Percentiles rank a stretch among this genome's conserved stretches.
Evolutionary conservation across 805 yeast genomes (phyloP).

Genomic region (Monosporozyma solicola): DNA sequence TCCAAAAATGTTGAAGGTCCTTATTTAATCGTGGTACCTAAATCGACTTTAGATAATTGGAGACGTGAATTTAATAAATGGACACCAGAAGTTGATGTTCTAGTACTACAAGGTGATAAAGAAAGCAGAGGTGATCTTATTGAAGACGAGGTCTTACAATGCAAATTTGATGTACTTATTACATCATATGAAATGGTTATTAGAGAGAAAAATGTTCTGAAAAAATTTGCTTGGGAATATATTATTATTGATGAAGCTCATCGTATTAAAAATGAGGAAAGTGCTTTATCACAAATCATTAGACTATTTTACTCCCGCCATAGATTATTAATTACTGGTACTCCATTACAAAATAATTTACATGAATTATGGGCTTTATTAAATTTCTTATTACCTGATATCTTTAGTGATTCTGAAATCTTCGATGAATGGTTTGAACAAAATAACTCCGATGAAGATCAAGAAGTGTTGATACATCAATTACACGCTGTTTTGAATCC

Average conservation of each 20-base stretch:
- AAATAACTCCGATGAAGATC: constrained; percentile 42
- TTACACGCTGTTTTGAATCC: constrained; percentile 84
- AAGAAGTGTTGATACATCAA: constrained; percentile 80
- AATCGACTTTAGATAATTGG: constrained; percentile 95
- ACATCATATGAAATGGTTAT: constrained; percentile 92
- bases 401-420: constrained; percentile 81
- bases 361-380: constrained; percentile 95
- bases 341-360: constrained; percentile 88
- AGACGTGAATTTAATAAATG: constrained; percentile 86
- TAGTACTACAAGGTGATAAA: constrained; percentile 84
- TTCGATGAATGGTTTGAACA: constrained; percentile 84
- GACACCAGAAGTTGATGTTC: constrained; percentile 89
- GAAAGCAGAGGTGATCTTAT: constrained; percentile 63
- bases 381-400: constrained; percentile 87
- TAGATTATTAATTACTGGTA: constrained; percentile 84
- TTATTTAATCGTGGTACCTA: constrained; percentile 84
- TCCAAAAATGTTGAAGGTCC: constrained; percentile 79
- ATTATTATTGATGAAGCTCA: constrained; percentile 94
- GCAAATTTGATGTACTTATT: constrained; percentile 81
- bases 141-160: constrained; percentile 48
- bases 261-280: constrained; percentile 89
- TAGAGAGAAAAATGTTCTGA: constrained; percentile 72
- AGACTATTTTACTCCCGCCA: constrained; percentile 79
- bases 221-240: constrained; percentile 87
- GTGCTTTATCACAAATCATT: constrained; percentile 85